phyloP scores from a whole-genome alignment of 2,329 filamentous ascomycete genomes.

The Monilinia fructigena region DNA sequence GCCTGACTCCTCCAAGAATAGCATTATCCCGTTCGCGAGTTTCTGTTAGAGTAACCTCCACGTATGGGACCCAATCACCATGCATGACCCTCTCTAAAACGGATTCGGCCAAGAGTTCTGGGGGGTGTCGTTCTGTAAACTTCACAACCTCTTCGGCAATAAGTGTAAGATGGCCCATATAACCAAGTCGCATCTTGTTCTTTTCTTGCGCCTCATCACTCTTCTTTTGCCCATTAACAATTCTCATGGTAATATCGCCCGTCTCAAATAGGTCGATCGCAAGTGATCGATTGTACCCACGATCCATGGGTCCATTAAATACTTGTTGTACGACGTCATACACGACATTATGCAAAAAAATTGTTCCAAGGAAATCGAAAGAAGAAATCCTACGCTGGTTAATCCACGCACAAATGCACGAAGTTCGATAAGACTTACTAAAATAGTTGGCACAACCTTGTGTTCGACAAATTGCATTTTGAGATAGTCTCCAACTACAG shows the following conservation, averaged over 20 bases:
- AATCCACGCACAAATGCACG: conserved; percentile 22
- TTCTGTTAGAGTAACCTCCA: conserved; percentile 88
- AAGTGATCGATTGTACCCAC: conserved; percentile 84
- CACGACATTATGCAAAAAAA: conserved; percentile 95
- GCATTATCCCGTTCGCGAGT: conserved; percentile 96
- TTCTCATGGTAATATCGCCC: conserved; percentile 84
- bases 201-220: conserved; percentile 83
- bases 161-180: conserved; percentile 96
- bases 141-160: conserved; percentile 99
- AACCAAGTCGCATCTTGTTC: conserved; percentile 88
- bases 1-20: conserved; percentile 92
- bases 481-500: conserved; percentile 89
- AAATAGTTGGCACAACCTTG: conserved; percentile 88
- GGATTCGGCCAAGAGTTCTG: conserved; percentile 77
- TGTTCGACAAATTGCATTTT: conserved; percentile 97
- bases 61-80: conserved; percentile 89
- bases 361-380: conserved; percentile 99
- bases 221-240: conserved; percentile 83
- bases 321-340: conserved; percentile 99
- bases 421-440: conserved; percentile 59
- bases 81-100: conserved; percentile 89
- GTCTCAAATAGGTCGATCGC: conserved; percentile 92
- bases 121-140: conserved; percentile 90
- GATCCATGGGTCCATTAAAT: conserved; percentile 97
- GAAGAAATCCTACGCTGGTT: conserved; percentile 74